Base-by-base conservation (phyloP, 495 filamentous ascomycete species). In the Penicillium silybi region DNA sequence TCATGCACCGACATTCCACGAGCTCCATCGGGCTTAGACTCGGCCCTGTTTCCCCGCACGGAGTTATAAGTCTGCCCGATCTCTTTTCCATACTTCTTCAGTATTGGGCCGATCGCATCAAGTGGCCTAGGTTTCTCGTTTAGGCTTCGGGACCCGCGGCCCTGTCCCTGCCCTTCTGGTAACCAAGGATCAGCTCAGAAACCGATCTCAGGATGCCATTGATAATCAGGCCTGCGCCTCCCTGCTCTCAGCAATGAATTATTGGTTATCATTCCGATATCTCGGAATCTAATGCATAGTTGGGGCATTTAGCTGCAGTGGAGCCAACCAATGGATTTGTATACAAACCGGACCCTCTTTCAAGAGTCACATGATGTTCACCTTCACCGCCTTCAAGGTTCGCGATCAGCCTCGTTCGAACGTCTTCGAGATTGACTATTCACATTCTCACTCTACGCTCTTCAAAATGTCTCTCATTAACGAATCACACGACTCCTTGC, bases 401-500 rank as follows among this genome's bases (percentile, higher is more conserved):
- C 8, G 18, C 41, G 41, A n/a, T n/a, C 13, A 43, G 17, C 19
- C 22, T 26, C 20, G 18, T 15, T 22, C 4, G 13, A 23, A 19
- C 8, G 5, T 15, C 41, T 16, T n/a, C 13, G 1, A 4, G 2
- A 3, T 26, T 15, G 19, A 10, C 7, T 43, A 8, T 6, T 22
- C 1, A 11, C 41, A 43, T 23, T 6, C 19, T 7, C 13, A 17
- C 38, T 15, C 38, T 41, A 23, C 8, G 1, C 41, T 43, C 11
- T 11, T 44, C 59, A 69, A 58, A 47, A 88, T 90, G 85, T 78
- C 87, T 49, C 76, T 89, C 46, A 85, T 88, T 51, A 81, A 79
- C 44, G 81, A 81, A 56, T 78, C 80, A 38, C 87, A 92, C 71
- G 90, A 95, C 63, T 95, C 89, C 13, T 83, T 95, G 15, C 90